Evolutionary conservation across 2,329 filamentous ascomycete species (phyloP), one percentile per base, ranked within the genome.

Genomic region (Colletotrichum filicis): DNA sequence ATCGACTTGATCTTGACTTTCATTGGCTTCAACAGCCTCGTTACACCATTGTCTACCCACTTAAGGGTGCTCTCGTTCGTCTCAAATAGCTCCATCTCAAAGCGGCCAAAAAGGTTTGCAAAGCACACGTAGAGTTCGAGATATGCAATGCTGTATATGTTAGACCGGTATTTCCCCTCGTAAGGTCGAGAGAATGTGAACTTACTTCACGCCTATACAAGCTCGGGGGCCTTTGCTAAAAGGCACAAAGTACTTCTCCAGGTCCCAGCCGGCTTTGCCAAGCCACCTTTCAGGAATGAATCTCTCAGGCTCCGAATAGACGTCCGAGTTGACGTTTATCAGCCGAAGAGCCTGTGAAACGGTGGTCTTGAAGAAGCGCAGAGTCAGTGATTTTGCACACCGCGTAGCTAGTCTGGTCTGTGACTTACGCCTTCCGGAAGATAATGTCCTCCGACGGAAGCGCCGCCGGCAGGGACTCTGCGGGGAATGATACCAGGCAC

Each of bases 361-460:
- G 8, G 42, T 49, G 19, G 42, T 49, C 42, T 49, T 49, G 42
- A 19, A 49, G 42, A 49, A 11, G 2, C 7, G 8, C 19, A n/a
- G 19, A 49, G 19, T 49, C 19, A 49, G 8, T 49, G 4, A 49
- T 7, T 4, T 22, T n/a, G 19, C 19, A 22, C 7, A 22, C 2
- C 4, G 19, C 19, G 4, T 22, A 49, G 19, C 42, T n/a, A 22
- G 19, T n/a, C 8, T 19, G 1, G 8, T 22, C 42, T 22, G 24
- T 57, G 26, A 46, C 66, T 42, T 9, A 68, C 66, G 2, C 66
- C 66, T 56, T 68, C 66, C 5, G 66, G 49, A 12, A 68, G 28
- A 56, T 42, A 68, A 11, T 68, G 24, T 12, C 66, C 66, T 22
- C 19, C 66, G 11, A 68, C 57, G 9, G 26, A n/a, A 4, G 66